Percentiles rank a stretch among this genome's conserved stretches.
Evolutionary conservation across 257 asterid genomes (phyloP).

Genomic region (Nicotiana tomentosiformis): DNA sequence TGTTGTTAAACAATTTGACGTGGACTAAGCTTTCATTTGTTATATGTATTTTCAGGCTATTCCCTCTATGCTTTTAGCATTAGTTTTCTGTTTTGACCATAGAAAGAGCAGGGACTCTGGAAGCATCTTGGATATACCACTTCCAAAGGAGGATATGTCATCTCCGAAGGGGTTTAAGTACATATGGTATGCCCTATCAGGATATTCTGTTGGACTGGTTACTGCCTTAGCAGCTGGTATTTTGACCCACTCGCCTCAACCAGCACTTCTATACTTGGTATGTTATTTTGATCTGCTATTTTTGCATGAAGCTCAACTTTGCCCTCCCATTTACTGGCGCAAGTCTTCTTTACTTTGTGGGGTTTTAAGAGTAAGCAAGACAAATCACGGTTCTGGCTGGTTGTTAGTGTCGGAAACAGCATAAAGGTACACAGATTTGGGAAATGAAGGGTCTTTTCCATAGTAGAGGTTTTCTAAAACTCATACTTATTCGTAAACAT

Average conservation of each 20-base stretch:
- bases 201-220: conserved; percentile 80
- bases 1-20: not conserved
- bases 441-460: not conserved
- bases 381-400: not conserved
- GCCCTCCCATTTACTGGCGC: not conserved
- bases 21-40: conserved; percentile 14
- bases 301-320: not conserved
- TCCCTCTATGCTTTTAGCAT: conserved; percentile 95
- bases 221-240: conserved; percentile 89
- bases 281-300: not conserved
- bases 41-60: conserved; percentile 64
- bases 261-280: conserved; percentile 94
- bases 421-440: not conserved
- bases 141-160: conserved; percentile 34
- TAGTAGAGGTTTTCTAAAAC: not conserved
- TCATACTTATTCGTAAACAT: not conserved
- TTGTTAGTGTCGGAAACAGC: not conserved
- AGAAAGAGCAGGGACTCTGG: conserved; percentile 48
- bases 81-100: conserved; percentile 86
- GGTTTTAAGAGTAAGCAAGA: not conserved
- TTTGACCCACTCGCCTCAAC: conserved; percentile 88
- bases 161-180: conserved; percentile 55
- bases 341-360: not conserved
- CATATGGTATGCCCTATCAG: conserved; percentile 69
- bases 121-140: conserved; percentile 28